phyloP scores from a whole-genome alignment of 1,139 yeast genomes.

The Taphrina deformans region DNA sequence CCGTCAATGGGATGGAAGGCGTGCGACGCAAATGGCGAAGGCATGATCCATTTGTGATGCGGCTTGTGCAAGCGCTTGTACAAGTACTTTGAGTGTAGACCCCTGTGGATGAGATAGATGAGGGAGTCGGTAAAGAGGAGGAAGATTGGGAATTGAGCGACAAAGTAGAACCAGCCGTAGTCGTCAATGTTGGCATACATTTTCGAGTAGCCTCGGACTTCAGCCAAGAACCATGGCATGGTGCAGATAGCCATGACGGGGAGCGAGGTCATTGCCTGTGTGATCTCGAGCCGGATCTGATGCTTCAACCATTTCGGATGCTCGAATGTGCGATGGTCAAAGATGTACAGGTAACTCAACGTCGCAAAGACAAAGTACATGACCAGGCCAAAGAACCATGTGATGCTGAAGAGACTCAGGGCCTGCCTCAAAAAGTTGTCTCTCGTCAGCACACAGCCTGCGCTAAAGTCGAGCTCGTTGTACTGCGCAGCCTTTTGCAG shows the following conservation, averaged over 20 bases:
- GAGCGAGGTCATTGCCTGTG: constrained; percentile 73
- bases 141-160: constrained; percentile 70
- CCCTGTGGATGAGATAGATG: constrained; percentile 85
- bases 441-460: constrained; percentile 47
- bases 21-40: constrained; percentile 97
- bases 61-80: constrained; percentile 91
- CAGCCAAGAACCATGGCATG: constrained; percentile 82
- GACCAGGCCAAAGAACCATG: constrained; percentile 80
- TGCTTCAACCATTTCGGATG: constrained; percentile 95
- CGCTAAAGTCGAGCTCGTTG: constrained; percentile 9
- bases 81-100: constrained; percentile 85
- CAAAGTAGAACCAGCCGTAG: constrained; percentile 66
- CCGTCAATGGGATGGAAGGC: constrained; percentile 99
- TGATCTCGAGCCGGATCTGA: constrained; percentile 80
- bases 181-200: constrained; percentile 67
- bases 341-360: constrained; percentile 70
- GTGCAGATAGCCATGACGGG: constrained; percentile 87
- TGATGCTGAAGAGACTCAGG: constrained; percentile 65
- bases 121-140: constrained; percentile 91
- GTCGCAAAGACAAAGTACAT: constrained; percentile 76
- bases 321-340: constrained; percentile 84
- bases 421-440: constrained; percentile 70
- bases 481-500: constrained; percentile 12
- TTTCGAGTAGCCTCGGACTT: constrained; percentile 77
- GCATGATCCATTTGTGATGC: constrained; percentile 99